Conservation (phyloP, 139 green algal genomes). For the Closterium sp. region DNA sequence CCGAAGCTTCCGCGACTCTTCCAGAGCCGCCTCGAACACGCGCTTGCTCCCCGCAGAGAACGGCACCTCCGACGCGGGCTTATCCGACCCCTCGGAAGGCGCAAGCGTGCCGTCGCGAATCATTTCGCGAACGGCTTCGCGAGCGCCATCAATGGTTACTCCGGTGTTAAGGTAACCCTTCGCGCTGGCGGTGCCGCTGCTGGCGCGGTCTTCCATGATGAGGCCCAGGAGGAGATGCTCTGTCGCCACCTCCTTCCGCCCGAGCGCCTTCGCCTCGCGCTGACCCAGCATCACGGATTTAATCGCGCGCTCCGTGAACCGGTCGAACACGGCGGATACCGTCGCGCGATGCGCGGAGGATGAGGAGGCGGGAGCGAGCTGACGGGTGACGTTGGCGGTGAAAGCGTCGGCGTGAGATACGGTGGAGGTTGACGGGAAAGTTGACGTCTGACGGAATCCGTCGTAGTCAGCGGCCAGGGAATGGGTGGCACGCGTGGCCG, state of each 20-base stretch:
- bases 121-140: constrained; percentile 48
- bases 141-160: constrained; percentile 63
- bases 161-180: constrained; percentile 74
- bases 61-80: constrained; percentile 61
- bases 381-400: not conserved
- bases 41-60: constrained; percentile 75
- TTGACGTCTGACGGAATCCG: not conserved
- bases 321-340: constrained; percentile 82
- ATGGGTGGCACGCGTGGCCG: not conserved
- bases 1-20: constrained; percentile 73
- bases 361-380: not conserved
- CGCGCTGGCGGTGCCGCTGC: not conserved
- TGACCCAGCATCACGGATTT: constrained; percentile 93
- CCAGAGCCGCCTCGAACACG: constrained; percentile 79
- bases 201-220: constrained; percentile 69
- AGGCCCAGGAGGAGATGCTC: constrained; percentile 88
- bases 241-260: constrained; percentile 58
- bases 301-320: constrained; percentile 96
- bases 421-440: not conserved
- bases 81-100: constrained; percentile 6
- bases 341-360: not conserved
- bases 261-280: constrained; percentile 78
- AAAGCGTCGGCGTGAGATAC: not conserved
- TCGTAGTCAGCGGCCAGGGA: not conserved
- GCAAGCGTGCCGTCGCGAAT: not conserved